Evolutionary conservation across 768 basidiomycete species (phyloP).

Genomic region (Cystobasidium onofrii): DNA sequence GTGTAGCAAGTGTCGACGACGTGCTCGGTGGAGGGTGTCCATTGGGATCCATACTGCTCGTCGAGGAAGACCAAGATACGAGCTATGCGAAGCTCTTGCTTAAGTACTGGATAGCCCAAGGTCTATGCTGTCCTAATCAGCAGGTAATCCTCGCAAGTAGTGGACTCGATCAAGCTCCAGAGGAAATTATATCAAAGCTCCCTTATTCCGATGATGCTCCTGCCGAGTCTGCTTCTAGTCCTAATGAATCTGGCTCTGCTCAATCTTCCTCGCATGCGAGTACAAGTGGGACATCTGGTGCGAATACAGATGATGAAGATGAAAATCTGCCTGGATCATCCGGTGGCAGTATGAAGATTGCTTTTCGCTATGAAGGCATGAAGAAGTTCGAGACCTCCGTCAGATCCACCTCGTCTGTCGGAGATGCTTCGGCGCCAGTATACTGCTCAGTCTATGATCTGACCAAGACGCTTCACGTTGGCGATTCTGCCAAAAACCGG

Average conservation of each 20-base stretch:
- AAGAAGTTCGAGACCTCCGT: constrained; percentile 80
- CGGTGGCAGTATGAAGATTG: constrained; percentile 74
- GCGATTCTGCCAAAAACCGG: constrained; percentile 51
- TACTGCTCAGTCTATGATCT: constrained; percentile 69
- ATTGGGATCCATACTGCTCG: constrained; percentile 62
- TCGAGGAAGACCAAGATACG: constrained; percentile 78
- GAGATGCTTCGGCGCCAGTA: constrained; percentile 46
- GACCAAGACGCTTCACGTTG: constrained; percentile 55
- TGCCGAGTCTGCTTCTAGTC: constrained; percentile 42
- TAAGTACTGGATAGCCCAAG: constrained; percentile 84
- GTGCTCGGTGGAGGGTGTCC: constrained; percentile 87
- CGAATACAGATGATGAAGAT: constrained; percentile 37
- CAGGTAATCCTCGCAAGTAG: constrained; percentile 58
- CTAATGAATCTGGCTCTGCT: too few species aligned
- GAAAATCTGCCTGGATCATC: constrained; percentile 45
- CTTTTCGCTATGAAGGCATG: constrained; percentile 94
- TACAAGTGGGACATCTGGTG: constrained; percentile 43
- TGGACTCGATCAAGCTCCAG: constrained; percentile 47
- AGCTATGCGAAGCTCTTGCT: constrained; percentile 75
- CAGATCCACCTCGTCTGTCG: not conserved
- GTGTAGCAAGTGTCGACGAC: constrained; percentile 88
- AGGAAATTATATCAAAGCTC: constrained; percentile 58
- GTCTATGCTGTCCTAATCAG: constrained; percentile 61
- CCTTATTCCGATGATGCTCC: constrained; percentile 63
- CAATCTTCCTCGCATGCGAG: constrained; percentile 40